Conservation (phyloP, 2,329 filamentous ascomycete genomes). For the Diaporthe nobilis region DNA sequence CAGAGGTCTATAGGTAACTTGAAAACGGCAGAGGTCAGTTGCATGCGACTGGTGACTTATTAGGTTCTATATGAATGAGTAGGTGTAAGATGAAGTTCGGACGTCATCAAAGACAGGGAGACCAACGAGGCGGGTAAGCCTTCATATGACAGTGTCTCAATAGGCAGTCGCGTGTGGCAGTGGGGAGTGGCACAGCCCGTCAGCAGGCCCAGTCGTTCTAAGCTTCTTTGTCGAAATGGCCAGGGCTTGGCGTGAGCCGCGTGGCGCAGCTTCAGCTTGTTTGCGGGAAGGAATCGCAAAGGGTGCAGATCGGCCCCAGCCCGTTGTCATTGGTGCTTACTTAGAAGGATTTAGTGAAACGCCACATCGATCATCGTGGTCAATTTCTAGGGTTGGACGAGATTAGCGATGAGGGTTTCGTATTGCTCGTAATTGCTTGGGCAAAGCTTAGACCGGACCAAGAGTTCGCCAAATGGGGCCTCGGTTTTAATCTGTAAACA, state of each 20-base stretch:
- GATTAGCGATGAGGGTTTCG: neutral
- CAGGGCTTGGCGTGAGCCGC: conserved; percentile 13
- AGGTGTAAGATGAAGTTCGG: neutral
- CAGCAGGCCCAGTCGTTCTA: neutral
- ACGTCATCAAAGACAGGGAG: neutral
- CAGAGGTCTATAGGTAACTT: too few species aligned
- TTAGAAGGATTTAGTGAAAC: neutral
- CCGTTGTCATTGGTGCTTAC: neutral
- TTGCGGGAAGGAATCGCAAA: conserved; percentile 7
- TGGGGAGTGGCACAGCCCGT: conserved; percentile 11
- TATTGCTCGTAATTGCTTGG: neutral
- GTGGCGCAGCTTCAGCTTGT: conserved; percentile 19
- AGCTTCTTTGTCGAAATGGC: neutral
- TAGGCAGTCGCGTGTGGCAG: conserved; percentile 24
- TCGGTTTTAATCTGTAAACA: too few species aligned
- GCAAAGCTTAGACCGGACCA: neutral
- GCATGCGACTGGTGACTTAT: neutral
- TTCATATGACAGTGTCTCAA: neutral
- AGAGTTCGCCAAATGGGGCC: too few species aligned
- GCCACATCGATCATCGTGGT: neutral
- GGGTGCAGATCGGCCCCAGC: neutral
- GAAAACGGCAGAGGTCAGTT: neutral
- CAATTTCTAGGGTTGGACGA: neutral
- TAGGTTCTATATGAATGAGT: neutral
- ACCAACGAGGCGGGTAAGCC: neutral